phyloP scores from a whole-genome alignment of 2,329 filamentous ascomycete genomes.

The Fusarium sp. region DNA sequence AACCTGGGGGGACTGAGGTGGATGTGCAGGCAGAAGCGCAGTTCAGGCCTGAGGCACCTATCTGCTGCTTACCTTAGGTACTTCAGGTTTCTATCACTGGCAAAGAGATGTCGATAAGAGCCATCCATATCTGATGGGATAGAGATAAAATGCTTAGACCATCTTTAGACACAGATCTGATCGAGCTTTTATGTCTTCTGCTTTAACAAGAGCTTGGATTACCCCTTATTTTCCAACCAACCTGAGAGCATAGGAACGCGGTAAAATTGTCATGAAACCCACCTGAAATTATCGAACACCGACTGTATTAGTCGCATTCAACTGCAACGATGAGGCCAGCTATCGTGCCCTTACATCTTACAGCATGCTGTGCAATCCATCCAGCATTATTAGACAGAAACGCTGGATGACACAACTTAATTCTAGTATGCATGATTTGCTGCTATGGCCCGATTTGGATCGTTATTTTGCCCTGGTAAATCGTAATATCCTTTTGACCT shows the following conservation, averaged over 20 bases:
- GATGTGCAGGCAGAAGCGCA: slow-evolving; percentile 8
- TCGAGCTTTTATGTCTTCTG: no score
- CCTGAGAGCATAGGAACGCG: no score
- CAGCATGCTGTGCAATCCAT: background rate
- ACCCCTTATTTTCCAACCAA: no score
- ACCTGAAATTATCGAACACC: background rate
- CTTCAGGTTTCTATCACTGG: background rate
- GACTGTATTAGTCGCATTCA: background rate
- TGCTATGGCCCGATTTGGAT: no score
- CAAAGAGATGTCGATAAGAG: background rate
- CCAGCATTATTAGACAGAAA: background rate
- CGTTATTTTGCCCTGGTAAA: no score
- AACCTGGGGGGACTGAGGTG: background rate
- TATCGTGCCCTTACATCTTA: background rate
- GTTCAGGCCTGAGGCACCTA: slow-evolving; percentile 20
- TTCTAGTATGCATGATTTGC: no score
- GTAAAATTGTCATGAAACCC: background rate
- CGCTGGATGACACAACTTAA: background rate
- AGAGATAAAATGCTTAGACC: background rate
- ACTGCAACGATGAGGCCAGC: background rate
- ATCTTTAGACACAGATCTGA: no score
- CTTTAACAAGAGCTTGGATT: no score
- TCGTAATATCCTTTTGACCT: background rate
- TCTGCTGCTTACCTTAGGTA: background rate
- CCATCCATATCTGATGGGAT: background rate